phyloP scores from a whole-genome alignment of 495 filamentous ascomycete genomes.

The Mycothermus thermophilus region DNA sequence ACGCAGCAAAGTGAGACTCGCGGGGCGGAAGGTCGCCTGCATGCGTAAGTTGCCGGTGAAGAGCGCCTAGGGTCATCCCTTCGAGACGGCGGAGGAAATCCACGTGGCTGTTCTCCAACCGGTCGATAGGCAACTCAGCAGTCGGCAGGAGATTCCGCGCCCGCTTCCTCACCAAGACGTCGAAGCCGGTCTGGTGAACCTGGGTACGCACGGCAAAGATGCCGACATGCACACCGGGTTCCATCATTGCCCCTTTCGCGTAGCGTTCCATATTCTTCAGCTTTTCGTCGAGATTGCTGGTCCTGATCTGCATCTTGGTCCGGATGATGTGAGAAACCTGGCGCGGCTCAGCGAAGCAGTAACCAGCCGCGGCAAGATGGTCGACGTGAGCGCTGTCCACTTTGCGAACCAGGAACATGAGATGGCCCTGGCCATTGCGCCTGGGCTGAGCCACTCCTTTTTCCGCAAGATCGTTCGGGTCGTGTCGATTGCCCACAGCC shows the following conservation, averaged over 20 bases:
- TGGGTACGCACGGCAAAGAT: constrained; percentile 61
- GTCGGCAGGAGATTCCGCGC: constrained; percentile 55
- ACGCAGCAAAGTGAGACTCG: constrained; percentile 18
- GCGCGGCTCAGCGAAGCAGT: constrained; percentile 54
- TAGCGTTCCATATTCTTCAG: constrained; percentile 50
- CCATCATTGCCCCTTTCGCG: constrained; percentile 37
- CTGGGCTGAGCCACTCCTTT: constrained; percentile 19
- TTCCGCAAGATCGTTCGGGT: constrained; percentile 12
- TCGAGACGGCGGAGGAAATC: constrained; percentile 45
- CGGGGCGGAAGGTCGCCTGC: constrained; percentile 16
- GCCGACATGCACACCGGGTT: constrained; percentile 59
- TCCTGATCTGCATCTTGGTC: constrained; percentile 55
- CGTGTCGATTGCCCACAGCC: not conserved
- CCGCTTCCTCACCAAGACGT: constrained; percentile 55
- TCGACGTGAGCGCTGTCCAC: constrained; percentile 39
- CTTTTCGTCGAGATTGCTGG: constrained; percentile 36
- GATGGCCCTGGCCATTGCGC: constrained; percentile 47
- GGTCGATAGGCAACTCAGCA: constrained; percentile 41
- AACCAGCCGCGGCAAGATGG: constrained; percentile 57
- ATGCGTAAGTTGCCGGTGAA: constrained; percentile 34
- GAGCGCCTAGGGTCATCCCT: constrained; percentile 38
- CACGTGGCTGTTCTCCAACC: constrained; percentile 44
- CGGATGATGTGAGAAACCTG: constrained; percentile 57
- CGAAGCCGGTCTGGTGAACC: constrained; percentile 49
- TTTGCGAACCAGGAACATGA: constrained; percentile 67